Evolutionary conservation across 1,284 basidiomycete species (phyloP).

Genomic region (Moesziomyces sp.): DNA sequence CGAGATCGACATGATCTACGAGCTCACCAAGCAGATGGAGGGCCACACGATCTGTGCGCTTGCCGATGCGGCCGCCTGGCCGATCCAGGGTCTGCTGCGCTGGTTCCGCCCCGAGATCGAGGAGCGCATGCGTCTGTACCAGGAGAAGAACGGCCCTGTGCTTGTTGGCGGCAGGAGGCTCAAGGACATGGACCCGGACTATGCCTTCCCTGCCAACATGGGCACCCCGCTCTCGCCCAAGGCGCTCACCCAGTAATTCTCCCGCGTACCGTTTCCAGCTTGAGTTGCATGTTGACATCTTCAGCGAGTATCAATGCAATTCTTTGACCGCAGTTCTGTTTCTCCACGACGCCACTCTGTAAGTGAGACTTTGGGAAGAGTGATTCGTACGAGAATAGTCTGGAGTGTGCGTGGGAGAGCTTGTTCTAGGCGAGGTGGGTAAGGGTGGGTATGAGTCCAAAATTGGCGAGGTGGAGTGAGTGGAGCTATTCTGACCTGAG

Average conservation of each 20-base stretch:
- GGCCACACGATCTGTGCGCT: constrained; percentile 88
- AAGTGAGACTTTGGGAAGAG: too few species aligned
- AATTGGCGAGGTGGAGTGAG: too few species aligned
- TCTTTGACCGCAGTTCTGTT: background rate
- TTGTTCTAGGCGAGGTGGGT: too few species aligned
- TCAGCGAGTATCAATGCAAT: background rate
- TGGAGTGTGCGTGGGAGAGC: too few species aligned
- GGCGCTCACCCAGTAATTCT: constrained; percentile 29
- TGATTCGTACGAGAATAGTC: too few species aligned
- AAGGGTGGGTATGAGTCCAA: too few species aligned
- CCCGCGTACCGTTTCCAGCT: background rate
- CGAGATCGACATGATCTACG: constrained; percentile 87
- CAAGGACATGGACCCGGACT: constrained; percentile 77
- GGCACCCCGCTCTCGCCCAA: constrained; percentile 67
- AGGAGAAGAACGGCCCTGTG: constrained; percentile 82
- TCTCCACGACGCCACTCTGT: too few species aligned
- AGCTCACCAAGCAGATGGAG: constrained; percentile 84
- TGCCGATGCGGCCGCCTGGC: constrained; percentile 98
- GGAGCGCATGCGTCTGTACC: constrained; percentile 82
- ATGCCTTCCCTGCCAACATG: constrained; percentile 84
- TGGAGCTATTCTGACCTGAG: too few species aligned
- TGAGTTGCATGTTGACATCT: background rate
- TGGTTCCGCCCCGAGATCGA: constrained; percentile 87
- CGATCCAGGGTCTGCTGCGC: constrained; percentile 92
- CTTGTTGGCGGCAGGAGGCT: constrained; percentile 86